Conservation (phyloP, 495 filamentous ascomycete genomes). For the Penicillium chermesinum region DNA sequence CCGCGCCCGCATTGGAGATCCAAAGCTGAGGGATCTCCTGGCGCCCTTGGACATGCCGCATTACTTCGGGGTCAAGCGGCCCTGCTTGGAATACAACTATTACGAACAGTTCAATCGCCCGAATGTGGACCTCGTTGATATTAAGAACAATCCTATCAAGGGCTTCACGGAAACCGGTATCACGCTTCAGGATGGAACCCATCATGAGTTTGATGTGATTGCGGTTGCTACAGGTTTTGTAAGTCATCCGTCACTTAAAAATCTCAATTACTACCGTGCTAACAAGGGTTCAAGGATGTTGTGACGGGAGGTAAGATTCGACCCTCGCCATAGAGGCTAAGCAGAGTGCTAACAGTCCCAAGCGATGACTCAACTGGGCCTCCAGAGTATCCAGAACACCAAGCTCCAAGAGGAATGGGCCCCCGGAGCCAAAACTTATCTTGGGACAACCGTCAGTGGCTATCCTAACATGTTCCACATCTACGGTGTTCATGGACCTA, state of each 20-base stretch:
- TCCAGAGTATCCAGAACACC: conserved; percentile 38
- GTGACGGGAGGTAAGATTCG: conserved; percentile 33
- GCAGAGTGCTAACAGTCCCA: conserved; percentile 34
- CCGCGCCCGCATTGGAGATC: conserved; percentile 46
- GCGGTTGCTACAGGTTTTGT: conserved; percentile 52
- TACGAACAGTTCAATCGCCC: conserved; percentile 54
- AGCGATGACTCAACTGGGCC: conserved; percentile 45
- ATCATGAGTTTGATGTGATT: conserved; percentile 47
- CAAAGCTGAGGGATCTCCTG: conserved; percentile 43
- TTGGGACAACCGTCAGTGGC: conserved; percentile 43
- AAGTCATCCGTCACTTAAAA: neutral
- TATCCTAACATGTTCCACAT: conserved; percentile 52
- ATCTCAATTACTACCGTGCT: neutral
- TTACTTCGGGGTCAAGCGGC: conserved; percentile 50
- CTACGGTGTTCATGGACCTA: conserved; percentile 44
- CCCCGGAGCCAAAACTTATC: conserved; percentile 42
- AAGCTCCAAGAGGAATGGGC: conserved; percentile 45
- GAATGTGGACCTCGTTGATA: conserved; percentile 51
- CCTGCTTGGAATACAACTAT: conserved; percentile 50
- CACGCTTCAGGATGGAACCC: conserved; percentile 31
- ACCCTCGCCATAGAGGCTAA: conserved; percentile 33
- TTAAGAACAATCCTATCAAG: conserved; percentile 43
- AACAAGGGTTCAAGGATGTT: neutral
- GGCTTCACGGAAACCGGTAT: conserved; percentile 42
- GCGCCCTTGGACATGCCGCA: conserved; percentile 50